Conservation (phyloP, 179 eudicot species). For the Silene vulgaris region DNA sequence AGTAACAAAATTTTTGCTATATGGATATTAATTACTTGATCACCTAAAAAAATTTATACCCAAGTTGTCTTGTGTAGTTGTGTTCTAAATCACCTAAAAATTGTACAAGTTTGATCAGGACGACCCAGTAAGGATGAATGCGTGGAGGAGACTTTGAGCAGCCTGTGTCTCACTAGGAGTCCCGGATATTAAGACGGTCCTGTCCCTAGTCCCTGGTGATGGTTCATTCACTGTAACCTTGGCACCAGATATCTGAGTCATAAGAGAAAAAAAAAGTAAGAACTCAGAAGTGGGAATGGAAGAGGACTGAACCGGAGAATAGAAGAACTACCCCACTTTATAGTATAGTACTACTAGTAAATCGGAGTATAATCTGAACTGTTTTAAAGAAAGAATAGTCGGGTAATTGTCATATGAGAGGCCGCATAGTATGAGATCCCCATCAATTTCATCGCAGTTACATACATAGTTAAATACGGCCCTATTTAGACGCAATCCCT, state of each 20-base stretch:
- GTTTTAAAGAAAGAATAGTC: not conserved
- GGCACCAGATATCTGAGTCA: constrained; percentile 79
- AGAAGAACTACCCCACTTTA: too few species aligned
- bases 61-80: not conserved
- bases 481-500: too few species aligned
- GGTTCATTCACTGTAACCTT: constrained; percentile 59
- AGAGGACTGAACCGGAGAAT: too few species aligned
- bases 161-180: constrained; percentile 71
- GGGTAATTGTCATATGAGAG: too few species aligned
- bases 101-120: constrained; percentile 20
- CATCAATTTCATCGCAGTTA: too few species aligned
- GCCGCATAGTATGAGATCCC: too few species aligned
- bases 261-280: not conserved
- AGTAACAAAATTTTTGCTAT: too few species aligned
- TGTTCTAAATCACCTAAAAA: not conserved
- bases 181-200: constrained; percentile 64
- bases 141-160: constrained; percentile 86
- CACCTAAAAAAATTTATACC: not conserved
- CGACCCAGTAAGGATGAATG: constrained; percentile 52
- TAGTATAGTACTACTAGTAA: too few species aligned
- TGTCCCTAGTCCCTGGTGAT: constrained; percentile 42
- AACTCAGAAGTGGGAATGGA: not conserved
- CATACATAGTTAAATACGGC: too few species aligned
- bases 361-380: not conserved
- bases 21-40: too few species aligned